Evolutionary conservation across 2,329 filamentous ascomycete genomes (phyloP), one percentile per base, ranked within the genome.

Genomic region (Aspergillus alliaceus): DNA sequence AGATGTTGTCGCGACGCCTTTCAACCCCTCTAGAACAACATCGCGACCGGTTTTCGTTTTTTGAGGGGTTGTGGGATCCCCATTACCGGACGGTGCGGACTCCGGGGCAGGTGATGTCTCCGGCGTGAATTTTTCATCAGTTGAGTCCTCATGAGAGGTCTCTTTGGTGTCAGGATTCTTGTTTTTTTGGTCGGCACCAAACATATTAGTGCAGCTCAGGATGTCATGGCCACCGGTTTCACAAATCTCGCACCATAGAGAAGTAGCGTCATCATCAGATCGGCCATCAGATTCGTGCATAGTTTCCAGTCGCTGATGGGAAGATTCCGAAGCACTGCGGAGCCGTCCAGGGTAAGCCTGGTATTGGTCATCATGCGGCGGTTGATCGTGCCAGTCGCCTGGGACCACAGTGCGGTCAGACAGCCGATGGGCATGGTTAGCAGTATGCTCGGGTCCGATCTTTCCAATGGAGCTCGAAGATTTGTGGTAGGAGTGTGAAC

Each of bases 161-260:
- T 65, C 61, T 7, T 58, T 52, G 7, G 53, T 25, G 15, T 55
- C 57, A 12, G 53, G 39, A 20, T 63, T 49, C 34, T 64, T 62
- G 25, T 59, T 56, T 20, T 66, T 65, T 42, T 63, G 64, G 9
- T 68, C 68, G 15, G 69, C 64, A 14, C 83, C 86, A 73, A 90
- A 93, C 87, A 96, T 95, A 73, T 91, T 93, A 53, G 90, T 92
- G 81, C 93, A 98, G 22, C 90, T 96, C 56, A 98, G 80, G 59
- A 98, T 96, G 68, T 98, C 93, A 70, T 98, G 93, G 15, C 93
- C 93, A 47, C 86, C 84, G 32, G 90, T 90, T 78, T 97, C 93
- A 77, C 93, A 98, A 60, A 98, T 95, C 77, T 98, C 95, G 75
- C 93, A 98, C 90, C 90, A 96, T 61, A 93, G 82, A 15, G 82